These are phyloP conservation scores for Cutaneotrichosporon mucoides DNA, from an alignment of 1,284 basidiomycete genomes.

Conservation along the genomic window DNA sequence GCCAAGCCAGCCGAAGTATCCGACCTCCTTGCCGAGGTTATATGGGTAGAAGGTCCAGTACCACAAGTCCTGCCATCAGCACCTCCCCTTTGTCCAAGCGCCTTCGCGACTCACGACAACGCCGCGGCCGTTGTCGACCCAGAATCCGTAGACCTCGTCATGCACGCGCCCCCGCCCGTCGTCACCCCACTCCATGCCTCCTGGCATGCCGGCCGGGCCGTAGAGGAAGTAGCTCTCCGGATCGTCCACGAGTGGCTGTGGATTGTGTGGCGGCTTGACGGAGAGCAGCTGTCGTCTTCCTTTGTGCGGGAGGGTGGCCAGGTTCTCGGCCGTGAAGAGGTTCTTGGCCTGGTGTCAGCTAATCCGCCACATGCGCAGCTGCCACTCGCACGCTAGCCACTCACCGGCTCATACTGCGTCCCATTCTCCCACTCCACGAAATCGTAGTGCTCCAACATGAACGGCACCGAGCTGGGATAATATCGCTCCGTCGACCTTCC, in stretches of 20 bases:
- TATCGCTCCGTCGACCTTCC: constrained; percentile 32
- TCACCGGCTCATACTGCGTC: not conserved
- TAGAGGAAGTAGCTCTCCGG: constrained; percentile 32
- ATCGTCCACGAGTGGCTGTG: constrained; percentile 33
- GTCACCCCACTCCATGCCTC: constrained; percentile 16
- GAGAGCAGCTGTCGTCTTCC: constrained; percentile 27
- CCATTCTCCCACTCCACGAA: constrained; percentile 8
- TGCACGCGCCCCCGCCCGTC: constrained; percentile 30
- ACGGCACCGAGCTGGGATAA: constrained; percentile 42
- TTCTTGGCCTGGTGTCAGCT: not conserved
- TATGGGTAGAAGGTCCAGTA: constrained; percentile 40
- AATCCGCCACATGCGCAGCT: too few relatives aligned
- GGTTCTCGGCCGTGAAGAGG: constrained; percentile 17
- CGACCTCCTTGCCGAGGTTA: constrained; percentile 45
- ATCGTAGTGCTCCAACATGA: constrained; percentile 41
- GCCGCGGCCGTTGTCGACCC: constrained; percentile 38
- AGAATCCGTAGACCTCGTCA: constrained; percentile 43
- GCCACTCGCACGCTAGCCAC: too few relatives aligned
- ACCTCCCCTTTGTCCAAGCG: too few relatives aligned
- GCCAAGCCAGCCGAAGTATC: constrained; percentile 39
- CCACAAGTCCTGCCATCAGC: constrained; percentile 7
- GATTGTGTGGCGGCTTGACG: constrained; percentile 34
- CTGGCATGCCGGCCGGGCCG: constrained; percentile 33
- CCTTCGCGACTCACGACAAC: constrained; percentile 40
- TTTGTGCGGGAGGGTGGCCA: constrained; percentile 22